Conservation (phyloP, 176 grass and related monocot genomes). For the Oryza brachyantha region DNA sequence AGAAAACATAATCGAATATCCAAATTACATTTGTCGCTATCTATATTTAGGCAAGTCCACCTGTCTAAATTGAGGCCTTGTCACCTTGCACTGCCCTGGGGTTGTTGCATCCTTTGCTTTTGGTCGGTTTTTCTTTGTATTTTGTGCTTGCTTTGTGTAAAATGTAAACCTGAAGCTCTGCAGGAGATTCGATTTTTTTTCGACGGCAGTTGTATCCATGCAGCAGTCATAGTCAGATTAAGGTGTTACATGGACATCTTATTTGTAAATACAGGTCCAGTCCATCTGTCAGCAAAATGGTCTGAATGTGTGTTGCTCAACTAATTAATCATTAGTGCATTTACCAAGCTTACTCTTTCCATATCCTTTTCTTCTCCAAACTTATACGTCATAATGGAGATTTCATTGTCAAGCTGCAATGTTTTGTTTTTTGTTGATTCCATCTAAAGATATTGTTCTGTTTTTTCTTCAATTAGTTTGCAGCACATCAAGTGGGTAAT, state of each 20-base stretch:
- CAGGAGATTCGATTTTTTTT: background rate
- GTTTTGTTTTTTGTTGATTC: background rate
- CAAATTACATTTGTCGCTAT: background rate
- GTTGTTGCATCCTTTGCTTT: background rate
- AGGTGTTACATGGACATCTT: background rate
- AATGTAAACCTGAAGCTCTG: background rate
- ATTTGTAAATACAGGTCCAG: background rate
- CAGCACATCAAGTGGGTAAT: background rate
- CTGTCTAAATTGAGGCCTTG: background rate
- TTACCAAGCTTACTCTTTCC: background rate
- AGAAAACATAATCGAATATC: background rate
- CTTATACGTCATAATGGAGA: background rate
- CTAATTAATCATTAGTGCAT: background rate
- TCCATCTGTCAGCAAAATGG: conserved; percentile 1
- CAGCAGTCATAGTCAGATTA: background rate
- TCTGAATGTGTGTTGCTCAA: background rate
- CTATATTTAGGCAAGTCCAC: background rate
- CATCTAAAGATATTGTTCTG: background rate
- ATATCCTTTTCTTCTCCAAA: background rate
- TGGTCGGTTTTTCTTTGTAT: background rate
- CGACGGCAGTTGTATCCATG: background rate
- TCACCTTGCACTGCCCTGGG: background rate
- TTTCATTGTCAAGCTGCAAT: background rate
- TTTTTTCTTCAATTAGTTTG: background rate
- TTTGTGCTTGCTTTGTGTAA: background rate